Base-by-base conservation (phyloP, 2,329 filamentous ascomycete genomes). In the Pyrenochaeta sp. region DNA sequence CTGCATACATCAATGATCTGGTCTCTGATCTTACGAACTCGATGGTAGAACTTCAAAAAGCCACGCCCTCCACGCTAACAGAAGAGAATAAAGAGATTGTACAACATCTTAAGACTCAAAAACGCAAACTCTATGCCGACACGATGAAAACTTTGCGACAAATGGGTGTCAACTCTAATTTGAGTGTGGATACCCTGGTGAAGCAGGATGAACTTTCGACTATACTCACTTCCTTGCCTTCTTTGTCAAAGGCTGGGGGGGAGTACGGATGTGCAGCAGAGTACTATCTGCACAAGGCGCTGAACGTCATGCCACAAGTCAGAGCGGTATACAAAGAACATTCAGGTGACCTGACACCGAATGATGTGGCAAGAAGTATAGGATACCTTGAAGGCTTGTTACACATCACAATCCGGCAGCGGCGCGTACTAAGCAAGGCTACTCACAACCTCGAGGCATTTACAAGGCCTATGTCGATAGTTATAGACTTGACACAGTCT, bases 91-190 rank as follows among this genome's bases (percentile, higher is more conserved):
- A 93, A 73, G 85, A 89, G 10, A 77, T 85, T 15, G 87, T 97
- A 59, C 93, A 96, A 77, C 92, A 97, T 75, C 86, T 98, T 66
- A 98, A 97, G 81, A 88, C 88, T 2, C 87, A 92, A 68, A 99
- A 99, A 79, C 88, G 92, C 43, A 93, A 93, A 67, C 85, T 98
- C 13, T 95, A 96, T 68, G 91, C 92, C 0, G 94, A 98, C 67
- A 93, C 91, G 0, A 81, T 99, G 62, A 93, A 91, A 71, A 87
- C 89, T 24, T 81, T 97, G 28, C 88, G 92, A 36, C 86, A 90
- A 56, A 98, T 99, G 94, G 95, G 95, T 3, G 86, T 99, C 68
- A 90, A 90, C 68, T 88, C 89, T 51, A 97, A 97, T 72, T 82
- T 96, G 15, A 88, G 90, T 64, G 88, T 88, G 13, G 88, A 91